Conservation (phyloP, 129 eudicot species). For the Pittosporum tobira region DNA sequence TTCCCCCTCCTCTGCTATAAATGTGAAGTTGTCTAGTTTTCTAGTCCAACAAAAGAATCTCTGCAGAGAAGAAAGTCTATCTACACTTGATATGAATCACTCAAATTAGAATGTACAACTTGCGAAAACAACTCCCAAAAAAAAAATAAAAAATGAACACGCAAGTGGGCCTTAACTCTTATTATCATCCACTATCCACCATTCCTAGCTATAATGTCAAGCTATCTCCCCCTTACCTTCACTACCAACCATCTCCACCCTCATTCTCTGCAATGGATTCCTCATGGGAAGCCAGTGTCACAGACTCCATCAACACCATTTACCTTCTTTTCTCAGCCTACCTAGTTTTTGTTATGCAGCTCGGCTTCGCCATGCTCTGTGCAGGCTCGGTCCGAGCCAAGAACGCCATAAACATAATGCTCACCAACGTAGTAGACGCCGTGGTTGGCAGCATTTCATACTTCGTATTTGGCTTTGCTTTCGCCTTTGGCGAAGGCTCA, state of each 20-base stretch:
- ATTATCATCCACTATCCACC: neutral
- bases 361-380: conserved; percentile 69
- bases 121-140: conserved; percentile 10
- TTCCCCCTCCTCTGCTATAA: no score
- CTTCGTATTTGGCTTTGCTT: conserved; percentile 52
- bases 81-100: conserved; percentile 22
- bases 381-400: conserved; percentile 73
- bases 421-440: conserved; percentile 63
- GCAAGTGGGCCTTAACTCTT: conserved; percentile 21
- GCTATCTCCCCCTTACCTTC: conserved; percentile 17
- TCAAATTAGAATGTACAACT: conserved; percentile 27
- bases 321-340: conserved; percentile 64
- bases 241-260: conserved; percentile 18
- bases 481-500: conserved; percentile 46
- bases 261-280: conserved; percentile 38
- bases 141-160: no score
- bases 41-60: neutral
- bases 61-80: conserved; percentile 10
- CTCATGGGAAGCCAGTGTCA: conserved; percentile 60
- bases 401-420: conserved; percentile 64
- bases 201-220: conserved; percentile 4
- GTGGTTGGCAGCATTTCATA: conserved; percentile 63
- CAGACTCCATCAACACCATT: conserved; percentile 48
- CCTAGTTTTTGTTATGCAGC: conserved; percentile 56
- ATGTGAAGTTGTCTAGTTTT: neutral